Percentiles rank a stretch among this genome's conserved stretches.
Conservation (phyloP, 2,329 filamentous ascomycete species). For the Verticillium isaacii region DNA sequence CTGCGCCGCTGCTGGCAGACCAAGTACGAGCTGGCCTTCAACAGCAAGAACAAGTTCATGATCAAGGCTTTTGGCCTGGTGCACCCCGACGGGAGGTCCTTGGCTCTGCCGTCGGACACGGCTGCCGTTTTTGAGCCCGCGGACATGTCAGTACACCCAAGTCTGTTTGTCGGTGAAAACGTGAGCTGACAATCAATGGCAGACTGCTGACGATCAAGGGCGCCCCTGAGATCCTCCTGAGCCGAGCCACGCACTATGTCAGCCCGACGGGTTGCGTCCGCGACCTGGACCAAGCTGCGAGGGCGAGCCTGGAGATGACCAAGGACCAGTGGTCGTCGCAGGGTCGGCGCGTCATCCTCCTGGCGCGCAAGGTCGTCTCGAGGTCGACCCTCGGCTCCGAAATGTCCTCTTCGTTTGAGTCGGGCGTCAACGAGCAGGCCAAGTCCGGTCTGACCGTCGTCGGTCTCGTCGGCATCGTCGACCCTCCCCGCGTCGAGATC, state of each 20-base stretch:
- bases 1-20: constrained; percentile 60
- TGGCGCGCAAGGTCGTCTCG: constrained; percentile 23
- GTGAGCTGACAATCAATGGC: background rate
- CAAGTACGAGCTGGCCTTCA: constrained; percentile 67
- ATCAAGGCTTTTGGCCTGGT: constrained; percentile 53
- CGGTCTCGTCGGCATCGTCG: constrained; percentile 82
- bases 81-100: constrained; percentile 17
- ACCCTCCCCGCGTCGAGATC: constrained; percentile 78
- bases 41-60: constrained; percentile 83
- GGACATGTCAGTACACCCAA: constrained; percentile 20
- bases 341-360: constrained; percentile 62
- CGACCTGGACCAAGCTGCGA: constrained; percentile 59
- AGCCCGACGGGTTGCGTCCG: constrained; percentile 52
- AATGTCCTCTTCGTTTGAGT: constrained; percentile 29
- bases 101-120: constrained; percentile 11
- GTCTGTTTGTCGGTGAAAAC: background rate
- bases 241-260: constrained; percentile 55
- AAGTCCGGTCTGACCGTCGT: constrained; percentile 68
- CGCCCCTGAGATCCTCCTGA: constrained; percentile 68
- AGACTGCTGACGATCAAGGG: constrained; percentile 72
- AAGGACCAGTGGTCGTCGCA: constrained; percentile 60
- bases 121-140: constrained; percentile 17
- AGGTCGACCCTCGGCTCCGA: constrained; percentile 15
- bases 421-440: constrained; percentile 50
- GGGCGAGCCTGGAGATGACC: constrained; percentile 39